These are phyloP conservation scores for Amyloporia xantha DNA, from an alignment of 768 basidiomycete species.

Conservation along the genomic window DNA sequence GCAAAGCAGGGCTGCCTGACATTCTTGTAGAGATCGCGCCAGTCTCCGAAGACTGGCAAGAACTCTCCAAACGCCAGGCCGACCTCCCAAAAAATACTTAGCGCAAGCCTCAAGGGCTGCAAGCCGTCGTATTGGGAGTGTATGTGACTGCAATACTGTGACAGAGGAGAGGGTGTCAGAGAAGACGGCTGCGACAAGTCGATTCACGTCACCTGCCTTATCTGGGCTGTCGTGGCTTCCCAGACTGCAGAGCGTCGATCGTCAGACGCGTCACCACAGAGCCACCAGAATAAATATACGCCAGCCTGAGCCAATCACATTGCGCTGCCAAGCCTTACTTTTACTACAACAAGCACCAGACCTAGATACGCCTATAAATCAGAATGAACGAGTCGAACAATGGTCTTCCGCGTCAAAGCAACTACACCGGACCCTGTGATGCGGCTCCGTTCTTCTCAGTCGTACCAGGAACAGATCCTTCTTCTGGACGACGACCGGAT, in stretches of 20 bases:
- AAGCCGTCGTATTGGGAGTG: no score
- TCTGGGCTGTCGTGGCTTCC: neutral
- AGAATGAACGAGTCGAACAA: neutral
- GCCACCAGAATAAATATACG: neutral
- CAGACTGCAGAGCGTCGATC: neutral
- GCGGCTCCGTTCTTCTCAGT: neutral
- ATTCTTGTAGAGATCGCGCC: neutral
- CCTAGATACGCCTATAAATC: neutral
- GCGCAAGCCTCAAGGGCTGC: no score
- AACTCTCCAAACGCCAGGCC: neutral
- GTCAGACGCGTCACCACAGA: neutral
- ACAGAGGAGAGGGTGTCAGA: neutral
- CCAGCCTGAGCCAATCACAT: neutral
- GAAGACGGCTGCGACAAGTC: neutral
- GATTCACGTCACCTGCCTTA: slow-evolving; percentile 1
- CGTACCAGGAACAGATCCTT: slow-evolving; percentile 28
- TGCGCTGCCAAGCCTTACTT: neutral
- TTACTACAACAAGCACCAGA: neutral
- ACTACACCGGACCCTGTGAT: neutral
- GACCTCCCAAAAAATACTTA: neutral
- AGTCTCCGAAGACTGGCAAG: neutral
- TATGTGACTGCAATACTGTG: neutral
- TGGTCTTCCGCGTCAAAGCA: no score
- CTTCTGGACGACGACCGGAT: slow-evolving; percentile 52
- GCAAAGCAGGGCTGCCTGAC: neutral